Percentiles rank a stretch among this genome's conserved stretches.
Conservation (phyloP, 805 yeast species). For the Starmera dryadoides region DNA sequence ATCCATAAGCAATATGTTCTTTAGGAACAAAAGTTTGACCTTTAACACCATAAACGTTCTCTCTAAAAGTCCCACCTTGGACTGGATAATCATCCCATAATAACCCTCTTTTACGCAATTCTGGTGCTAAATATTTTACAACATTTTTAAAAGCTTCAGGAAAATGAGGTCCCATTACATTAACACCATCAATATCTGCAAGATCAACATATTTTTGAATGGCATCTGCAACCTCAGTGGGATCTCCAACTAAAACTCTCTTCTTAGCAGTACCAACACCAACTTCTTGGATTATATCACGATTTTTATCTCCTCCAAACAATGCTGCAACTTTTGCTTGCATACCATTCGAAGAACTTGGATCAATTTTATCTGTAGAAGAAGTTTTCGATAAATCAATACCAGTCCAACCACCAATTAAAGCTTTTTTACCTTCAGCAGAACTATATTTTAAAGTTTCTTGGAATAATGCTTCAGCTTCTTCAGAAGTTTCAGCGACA, state of each 20-base stretch:
- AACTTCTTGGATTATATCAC: conserved; percentile 21
- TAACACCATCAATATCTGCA: conserved; percentile 36
- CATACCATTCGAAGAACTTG: conserved; percentile 21
- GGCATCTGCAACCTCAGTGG: conserved; percentile 30
- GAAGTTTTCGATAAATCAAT: conserved; percentile 26
- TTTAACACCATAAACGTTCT: conserved; percentile 2
- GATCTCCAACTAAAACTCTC: conserved; percentile 23
- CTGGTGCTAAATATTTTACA: conserved; percentile 27
- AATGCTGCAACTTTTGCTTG: conserved; percentile 23
- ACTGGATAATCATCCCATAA: conserved; percentile 30
- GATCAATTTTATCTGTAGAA: conserved; percentile 22
- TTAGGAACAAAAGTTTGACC: conserved; percentile 2
- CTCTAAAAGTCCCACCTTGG: conserved; percentile 3
- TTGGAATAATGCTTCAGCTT: conserved; percentile 25
- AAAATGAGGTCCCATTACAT: conserved; percentile 28
- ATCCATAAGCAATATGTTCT: conserved; percentile 2
- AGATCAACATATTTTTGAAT: conserved; percentile 32
- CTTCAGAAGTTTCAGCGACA: conserved; percentile 28
- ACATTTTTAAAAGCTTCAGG: conserved; percentile 35
- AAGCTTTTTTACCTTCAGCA: conserved; percentile 32
- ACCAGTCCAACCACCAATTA: conserved; percentile 35
- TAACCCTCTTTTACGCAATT: conserved; percentile 26
- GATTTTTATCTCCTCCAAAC: conserved; percentile 15
- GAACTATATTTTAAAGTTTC: conserved; percentile 22
- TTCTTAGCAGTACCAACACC: conserved; percentile 23